Conservation (phyloP, 2,329 filamentous ascomycete species). For the Nectriaceae sp. region DNA sequence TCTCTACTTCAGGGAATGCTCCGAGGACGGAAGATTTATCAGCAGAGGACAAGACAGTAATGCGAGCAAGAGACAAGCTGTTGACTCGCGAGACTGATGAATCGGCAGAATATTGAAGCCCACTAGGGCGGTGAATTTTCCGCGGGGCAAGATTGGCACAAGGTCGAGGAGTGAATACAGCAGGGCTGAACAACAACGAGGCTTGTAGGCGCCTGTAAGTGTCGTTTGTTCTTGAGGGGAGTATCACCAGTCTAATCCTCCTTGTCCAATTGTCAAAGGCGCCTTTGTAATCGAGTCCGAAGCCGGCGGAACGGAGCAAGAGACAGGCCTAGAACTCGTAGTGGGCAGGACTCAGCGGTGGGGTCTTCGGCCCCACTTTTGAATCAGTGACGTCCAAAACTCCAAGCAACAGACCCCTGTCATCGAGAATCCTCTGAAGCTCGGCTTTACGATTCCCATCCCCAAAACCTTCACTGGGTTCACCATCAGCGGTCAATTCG, state of each 20-base stretch:
- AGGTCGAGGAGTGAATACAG: too few relatives aligned
- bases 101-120: slow-evolving; percentile 23
- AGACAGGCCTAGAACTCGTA: not conserved
- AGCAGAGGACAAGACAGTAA: too few relatives aligned
- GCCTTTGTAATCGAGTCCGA: slow-evolving; percentile 31
- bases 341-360: slow-evolving; percentile 3
- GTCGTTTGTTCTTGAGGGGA: too few relatives aligned
- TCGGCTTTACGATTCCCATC: slow-evolving; percentile 1
- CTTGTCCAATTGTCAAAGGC: slow-evolving; percentile 23
- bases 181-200: too few relatives aligned
- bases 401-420: slow-evolving; percentile 10
- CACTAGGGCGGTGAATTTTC: slow-evolving; percentile 28
- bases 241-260: too few relatives aligned
- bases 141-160: slow-evolving; percentile 22
- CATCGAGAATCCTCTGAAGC: slow-evolving; percentile 14
- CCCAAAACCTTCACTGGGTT: slow-evolving; percentile 2
- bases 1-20: too few relatives aligned
- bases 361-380: slow-evolving; percentile 22
- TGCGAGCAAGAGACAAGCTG: not conserved
- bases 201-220: too few relatives aligned
- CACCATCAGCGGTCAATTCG: not conserved
- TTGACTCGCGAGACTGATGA: slow-evolving; percentile 6
- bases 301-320: slow-evolving; percentile 19
- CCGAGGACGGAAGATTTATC: too few relatives aligned
- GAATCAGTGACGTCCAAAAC: slow-evolving; percentile 22